Evolutionary conservation across 805 yeast genomes (phyloP), one percentile per base, ranked within the genome.

Genomic region (Pichia deserticola): DNA sequence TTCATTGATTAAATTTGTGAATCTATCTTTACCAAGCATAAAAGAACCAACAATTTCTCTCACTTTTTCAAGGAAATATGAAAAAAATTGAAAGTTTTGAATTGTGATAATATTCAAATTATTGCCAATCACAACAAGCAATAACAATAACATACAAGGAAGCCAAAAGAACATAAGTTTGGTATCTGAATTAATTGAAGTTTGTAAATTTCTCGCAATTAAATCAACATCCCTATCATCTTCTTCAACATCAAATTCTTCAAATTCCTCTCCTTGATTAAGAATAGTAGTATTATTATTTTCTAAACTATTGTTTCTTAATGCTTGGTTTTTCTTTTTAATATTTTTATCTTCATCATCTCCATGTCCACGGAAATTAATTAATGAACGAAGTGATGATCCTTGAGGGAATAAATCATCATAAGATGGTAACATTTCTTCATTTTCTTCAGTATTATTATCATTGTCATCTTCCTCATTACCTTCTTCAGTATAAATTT

Each of bases 161-260:
- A 89, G 68, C 97, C 97, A 90, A 75, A 90, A 89, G 64, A 90
- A 87, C 53, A 88, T 69, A 54, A 90, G 72, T 87, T 89, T 84
- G 60, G 79, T 84, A 66, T 90, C 97, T 59, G 88, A 85, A 57
- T 72, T 74, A 36, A 78, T 69, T 0, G 79, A 68, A 57, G 76
- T 77, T 29, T 78, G 64, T 25, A 60, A 54, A 48, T 57, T 61
- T 51, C 58, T 63, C 35, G 65, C 59, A 15, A 59, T 52, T 34
- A 56, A 29, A 15, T 42, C 57, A 36, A 48, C 55, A 35, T 40
- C 38, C 8, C 34, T 4, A 30, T 40, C 42, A 9, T 35, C 40
- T 15, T 46, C 52, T 6, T 38, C 20, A 20, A 20, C 20, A 20
- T 20, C 20, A 3, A 20, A 20, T 20, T 20, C 39, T 8, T 42